phyloP scores from a whole-genome alignment of 1,284 basidiomycete genomes.

The Crepidotus sp. region DNA sequence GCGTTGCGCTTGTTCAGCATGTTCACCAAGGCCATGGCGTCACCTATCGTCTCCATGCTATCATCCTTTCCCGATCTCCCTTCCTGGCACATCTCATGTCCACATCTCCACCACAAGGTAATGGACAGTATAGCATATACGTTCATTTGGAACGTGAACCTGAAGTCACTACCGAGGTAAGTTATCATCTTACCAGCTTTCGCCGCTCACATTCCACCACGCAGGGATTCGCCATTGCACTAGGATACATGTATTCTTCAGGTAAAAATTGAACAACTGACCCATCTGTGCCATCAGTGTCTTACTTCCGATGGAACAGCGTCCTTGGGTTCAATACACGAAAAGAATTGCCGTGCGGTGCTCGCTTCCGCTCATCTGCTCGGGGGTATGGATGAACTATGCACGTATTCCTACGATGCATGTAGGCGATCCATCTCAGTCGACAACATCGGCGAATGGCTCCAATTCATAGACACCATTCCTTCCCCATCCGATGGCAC shows the following conservation, averaged over 20 bases:
- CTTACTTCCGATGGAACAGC: conserved; percentile 5
- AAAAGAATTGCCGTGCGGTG: conserved; percentile 72
- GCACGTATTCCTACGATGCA: conserved; percentile 67
- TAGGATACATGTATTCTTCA: conserved; percentile 74
- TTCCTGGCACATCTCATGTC: conserved; percentile 80
- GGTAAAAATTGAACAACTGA: conserved; percentile 20
- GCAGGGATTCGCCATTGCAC: conserved; percentile 67
- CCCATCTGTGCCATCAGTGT: not conserved
- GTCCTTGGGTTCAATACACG: conserved; percentile 56
- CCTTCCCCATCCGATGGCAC: conserved; percentile 45
- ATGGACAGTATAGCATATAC: conserved; percentile 58
- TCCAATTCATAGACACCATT: conserved; percentile 63
- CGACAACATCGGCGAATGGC: conserved; percentile 66
- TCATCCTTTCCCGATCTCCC: conserved; percentile 79
- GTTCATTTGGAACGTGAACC: conserved; percentile 69
- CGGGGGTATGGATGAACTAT: conserved; percentile 78
- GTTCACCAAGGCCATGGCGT: conserved; percentile 42
- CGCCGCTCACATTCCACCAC: conserved; percentile 13
- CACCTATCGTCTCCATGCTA: conserved; percentile 67
- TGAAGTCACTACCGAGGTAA: conserved; percentile 75
- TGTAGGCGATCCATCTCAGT: conserved; percentile 67
- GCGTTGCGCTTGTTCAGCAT: conserved; percentile 39
- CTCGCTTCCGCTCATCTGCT: conserved; percentile 76
- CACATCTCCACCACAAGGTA: conserved; percentile 52
- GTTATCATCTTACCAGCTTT: conserved; percentile 24